Percentiles rank a stretch among this genome's conserved stretches.
Conservation (phyloP, 441 rosid genomes). For the Eruca vesicaria region DNA sequence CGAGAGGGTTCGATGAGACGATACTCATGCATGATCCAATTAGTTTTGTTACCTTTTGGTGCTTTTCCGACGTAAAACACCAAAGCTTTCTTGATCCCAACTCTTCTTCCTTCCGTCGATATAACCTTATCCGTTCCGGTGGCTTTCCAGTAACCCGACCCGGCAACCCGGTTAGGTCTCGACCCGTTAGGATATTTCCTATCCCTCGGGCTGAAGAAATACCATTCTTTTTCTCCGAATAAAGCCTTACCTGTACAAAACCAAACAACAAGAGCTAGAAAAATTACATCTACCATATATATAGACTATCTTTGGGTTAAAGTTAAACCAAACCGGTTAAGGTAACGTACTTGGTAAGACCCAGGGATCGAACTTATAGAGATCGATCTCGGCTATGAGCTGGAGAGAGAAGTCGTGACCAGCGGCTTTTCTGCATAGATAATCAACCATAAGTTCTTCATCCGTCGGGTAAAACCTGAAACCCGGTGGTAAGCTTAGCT, state of each 20-base stretch:
- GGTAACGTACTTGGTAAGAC: conserved; percentile 65
- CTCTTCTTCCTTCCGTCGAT: conserved; percentile 62
- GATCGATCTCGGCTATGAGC: conserved; percentile 81
- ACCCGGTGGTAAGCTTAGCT: conserved; percentile 92
- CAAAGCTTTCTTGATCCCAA: conserved; percentile 90
- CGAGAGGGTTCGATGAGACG: conserved; percentile 48
- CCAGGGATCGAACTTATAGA: conserved; percentile 96
- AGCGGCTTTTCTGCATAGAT: conserved; percentile 75
- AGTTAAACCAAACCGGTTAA: background rate
- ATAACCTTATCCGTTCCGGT: conserved; percentile 90
- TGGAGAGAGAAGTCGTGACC: conserved; percentile 63
- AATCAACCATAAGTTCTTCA: conserved; percentile 88
- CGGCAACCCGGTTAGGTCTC: conserved; percentile 91
- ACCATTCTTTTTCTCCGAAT: conserved; percentile 98
- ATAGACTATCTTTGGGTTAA: background rate
- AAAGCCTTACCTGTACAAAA: conserved; percentile 70
- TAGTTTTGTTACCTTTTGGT: conserved; percentile 55
- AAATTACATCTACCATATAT: background rate
- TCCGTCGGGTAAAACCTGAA: conserved; percentile 94
- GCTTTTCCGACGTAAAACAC: conserved; percentile 89
- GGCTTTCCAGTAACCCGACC: conserved; percentile 96
- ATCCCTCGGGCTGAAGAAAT: conserved; percentile 88
- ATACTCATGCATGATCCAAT: conserved; percentile 69
- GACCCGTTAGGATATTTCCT: conserved; percentile 96
- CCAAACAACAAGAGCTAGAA: background rate